Percentiles rank a stretch among this genome's conserved stretches.
Conservation (phyloP, 1,139 yeast species). For the Magnusiomyces clavatus region DNA sequence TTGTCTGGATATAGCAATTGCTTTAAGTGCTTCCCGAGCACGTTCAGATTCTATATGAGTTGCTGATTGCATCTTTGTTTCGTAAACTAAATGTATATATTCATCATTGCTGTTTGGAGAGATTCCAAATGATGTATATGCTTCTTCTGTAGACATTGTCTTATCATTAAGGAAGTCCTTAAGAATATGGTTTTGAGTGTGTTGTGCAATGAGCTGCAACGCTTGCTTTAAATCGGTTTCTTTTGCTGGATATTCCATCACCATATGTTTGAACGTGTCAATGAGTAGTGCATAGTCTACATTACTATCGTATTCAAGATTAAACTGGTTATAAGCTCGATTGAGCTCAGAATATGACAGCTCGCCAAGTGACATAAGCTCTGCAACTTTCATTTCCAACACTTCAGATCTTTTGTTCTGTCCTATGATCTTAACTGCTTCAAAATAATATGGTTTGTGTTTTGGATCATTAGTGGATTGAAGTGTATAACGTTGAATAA, state of each 20-base stretch:
- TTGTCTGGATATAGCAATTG: slow-evolving; percentile 50
- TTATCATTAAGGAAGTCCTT: slow-evolving; percentile 45
- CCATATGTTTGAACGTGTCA: slow-evolving; percentile 19
- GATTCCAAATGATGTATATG: slow-evolving; percentile 35
- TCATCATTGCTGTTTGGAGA: slow-evolving; percentile 9
- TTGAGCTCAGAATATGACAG: slow-evolving; percentile 56
- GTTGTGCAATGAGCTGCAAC: slow-evolving; percentile 20
- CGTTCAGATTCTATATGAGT: too few relatives aligned
- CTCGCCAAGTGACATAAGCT: slow-evolving; percentile 47
- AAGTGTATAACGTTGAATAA: slow-evolving; percentile 54
- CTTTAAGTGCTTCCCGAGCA: slow-evolving; percentile 39
- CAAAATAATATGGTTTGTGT: slow-evolving; percentile 57
- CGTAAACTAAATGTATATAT: slow-evolving; percentile 12
- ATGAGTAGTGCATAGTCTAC: slow-evolving; percentile 22
- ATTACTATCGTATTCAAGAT: slow-evolving; percentile 33
- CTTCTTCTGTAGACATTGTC: slow-evolving; percentile 46
- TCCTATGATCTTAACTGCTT: slow-evolving; percentile 48
- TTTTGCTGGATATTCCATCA: slow-evolving; percentile 15
- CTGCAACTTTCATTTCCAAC: slow-evolving; percentile 45
- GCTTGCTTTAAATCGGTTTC: slow-evolving; percentile 17
- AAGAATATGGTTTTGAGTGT: slow-evolving; percentile 37
- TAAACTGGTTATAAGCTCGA: slow-evolving; percentile 47
- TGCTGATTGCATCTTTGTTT: slow-evolving; percentile 10
- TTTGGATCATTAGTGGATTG: slow-evolving; percentile 44
- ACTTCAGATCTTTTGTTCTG: slow-evolving; percentile 40